Evolutionary conservation across 176 grass and related monocot species (phyloP).

Genomic region (Phoenix roebelenii): DNA sequence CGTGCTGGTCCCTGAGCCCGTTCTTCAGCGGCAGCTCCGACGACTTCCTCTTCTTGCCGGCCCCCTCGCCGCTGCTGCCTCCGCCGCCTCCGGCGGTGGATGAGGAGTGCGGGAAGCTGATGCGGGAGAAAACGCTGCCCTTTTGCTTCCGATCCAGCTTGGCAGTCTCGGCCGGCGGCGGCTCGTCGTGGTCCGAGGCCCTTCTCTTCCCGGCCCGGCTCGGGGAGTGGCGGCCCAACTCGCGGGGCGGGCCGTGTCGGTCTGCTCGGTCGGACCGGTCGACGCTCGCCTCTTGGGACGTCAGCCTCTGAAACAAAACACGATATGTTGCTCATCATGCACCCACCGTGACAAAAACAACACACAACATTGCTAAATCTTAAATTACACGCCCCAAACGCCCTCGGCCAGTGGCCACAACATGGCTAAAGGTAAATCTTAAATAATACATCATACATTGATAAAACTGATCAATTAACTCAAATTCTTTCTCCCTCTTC

Average conservation of each 20-base stretch:
- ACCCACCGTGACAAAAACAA: neutral
- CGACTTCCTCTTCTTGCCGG: constrained; percentile 48
- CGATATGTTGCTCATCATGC: no score
- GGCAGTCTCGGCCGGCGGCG: constrained; percentile 19
- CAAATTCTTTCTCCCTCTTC: no score
- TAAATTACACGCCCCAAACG: no score
- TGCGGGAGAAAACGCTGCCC: constrained; percentile 85
- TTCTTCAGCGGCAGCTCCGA: constrained; percentile 26
- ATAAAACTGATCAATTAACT: no score
- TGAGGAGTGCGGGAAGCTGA: constrained; percentile 65
- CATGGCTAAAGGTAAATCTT: no score
- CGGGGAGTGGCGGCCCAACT: constrained; percentile 29
- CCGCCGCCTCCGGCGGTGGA: neutral
- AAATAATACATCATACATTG: no score
- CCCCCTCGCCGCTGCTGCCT: constrained; percentile 18
- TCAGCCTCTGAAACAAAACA: constrained; percentile 31
- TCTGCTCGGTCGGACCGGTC: constrained; percentile 45
- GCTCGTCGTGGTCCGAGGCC: constrained; percentile 46
- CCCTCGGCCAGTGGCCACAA: no score
- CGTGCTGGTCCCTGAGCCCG: constrained; percentile 16
- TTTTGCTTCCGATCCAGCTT: constrained; percentile 45
- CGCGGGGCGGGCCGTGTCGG: constrained; percentile 24
- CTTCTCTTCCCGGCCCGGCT: constrained; percentile 54
- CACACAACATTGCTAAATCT: no score
- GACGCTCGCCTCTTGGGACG: neutral